phyloP scores from a whole-genome alignment of 164 flowering plant genomes.

The Platanus orientalis region DNA sequence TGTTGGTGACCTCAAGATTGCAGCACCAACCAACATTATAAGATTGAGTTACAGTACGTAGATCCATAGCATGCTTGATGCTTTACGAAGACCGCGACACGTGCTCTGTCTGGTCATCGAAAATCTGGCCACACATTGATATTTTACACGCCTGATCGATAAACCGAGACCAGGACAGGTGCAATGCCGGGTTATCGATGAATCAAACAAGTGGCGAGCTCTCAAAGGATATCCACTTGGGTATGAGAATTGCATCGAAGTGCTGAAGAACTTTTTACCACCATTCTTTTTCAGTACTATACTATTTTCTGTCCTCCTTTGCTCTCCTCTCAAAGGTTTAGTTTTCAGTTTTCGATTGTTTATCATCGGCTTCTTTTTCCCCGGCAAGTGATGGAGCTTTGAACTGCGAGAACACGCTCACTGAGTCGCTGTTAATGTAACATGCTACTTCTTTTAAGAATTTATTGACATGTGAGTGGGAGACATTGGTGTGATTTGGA shows the following conservation, averaged over 20 bases:
- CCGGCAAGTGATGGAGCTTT: conserved; percentile 42
- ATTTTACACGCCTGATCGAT: conserved; percentile 11
- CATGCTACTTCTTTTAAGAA: background rate
- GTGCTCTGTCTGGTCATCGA: conserved; percentile 31
- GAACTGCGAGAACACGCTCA: conserved; percentile 11
- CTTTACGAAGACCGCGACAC: conserved; percentile 37
- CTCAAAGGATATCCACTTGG: background rate
- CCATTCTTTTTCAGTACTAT: too few relatives aligned
- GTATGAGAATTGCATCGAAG: background rate
- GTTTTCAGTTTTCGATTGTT: background rate
- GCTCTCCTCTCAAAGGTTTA: background rate
- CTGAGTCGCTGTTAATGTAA: too few relatives aligned
- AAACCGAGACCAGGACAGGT: conserved; percentile 35
- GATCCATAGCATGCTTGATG: conserved; percentile 6
- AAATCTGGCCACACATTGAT: conserved; percentile 21
- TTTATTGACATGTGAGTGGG: conserved; percentile 16
- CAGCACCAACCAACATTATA: too few relatives aligned
- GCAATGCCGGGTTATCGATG: conserved; percentile 26
- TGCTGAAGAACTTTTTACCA: conserved; percentile 1
- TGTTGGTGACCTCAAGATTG: too few relatives aligned
- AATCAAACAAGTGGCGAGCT: background rate
- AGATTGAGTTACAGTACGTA: too few relatives aligned
- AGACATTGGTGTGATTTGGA: conserved; percentile 25
- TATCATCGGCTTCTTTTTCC: conserved; percentile 34
- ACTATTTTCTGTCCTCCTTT: background rate